These are phyloP conservation scores for Leccinum boreale DNA, from an alignment of 768 basidiomycete species.

Conservation along the genomic window DNA sequence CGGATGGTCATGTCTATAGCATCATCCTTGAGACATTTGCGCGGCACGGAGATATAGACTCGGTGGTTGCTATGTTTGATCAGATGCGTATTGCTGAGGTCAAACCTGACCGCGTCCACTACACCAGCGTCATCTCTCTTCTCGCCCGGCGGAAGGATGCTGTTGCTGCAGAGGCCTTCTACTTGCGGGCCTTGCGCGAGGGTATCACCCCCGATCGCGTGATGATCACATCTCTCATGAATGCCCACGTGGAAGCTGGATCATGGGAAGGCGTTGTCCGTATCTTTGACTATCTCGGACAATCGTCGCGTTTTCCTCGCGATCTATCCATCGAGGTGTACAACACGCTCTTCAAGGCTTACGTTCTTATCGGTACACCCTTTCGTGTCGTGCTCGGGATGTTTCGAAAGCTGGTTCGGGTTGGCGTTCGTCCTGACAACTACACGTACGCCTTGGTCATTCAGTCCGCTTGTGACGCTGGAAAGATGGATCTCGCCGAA, in stretches of 20 bases:
- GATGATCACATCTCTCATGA: constrained; percentile 74
- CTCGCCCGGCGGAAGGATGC: constrained; percentile 62
- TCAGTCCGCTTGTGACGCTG: constrained; percentile 77
- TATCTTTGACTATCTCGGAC: constrained; percentile 59
- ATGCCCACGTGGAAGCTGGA: constrained; percentile 77
- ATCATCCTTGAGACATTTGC: constrained; percentile 59
- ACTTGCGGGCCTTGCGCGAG: constrained; percentile 58
- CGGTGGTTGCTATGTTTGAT: constrained; percentile 47
- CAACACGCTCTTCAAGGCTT: constrained; percentile 81
- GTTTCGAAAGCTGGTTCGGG: constrained; percentile 53
- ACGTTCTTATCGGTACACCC: constrained; percentile 77
- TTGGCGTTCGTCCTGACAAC: constrained; percentile 53
- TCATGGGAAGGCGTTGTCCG: constrained; percentile 75
- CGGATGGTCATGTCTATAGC: constrained; percentile 57
- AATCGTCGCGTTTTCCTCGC: constrained; percentile 33
- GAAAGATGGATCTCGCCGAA: constrained; percentile 58
- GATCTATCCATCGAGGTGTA: constrained; percentile 58
- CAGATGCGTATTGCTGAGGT: constrained; percentile 58
- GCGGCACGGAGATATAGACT: constrained; percentile 49
- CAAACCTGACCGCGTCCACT: constrained; percentile 48
- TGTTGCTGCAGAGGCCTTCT: constrained; percentile 62
- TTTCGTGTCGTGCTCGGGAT: constrained; percentile 58
- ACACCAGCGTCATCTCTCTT: constrained; percentile 65
- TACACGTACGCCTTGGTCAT: constrained; percentile 73
- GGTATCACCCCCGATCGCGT: constrained; percentile 59